These are phyloP conservation scores for Lodderomyces oxycetoniae DNA, from an alignment of 1,139 yeast genomes.

Conservation along the genomic window DNA sequence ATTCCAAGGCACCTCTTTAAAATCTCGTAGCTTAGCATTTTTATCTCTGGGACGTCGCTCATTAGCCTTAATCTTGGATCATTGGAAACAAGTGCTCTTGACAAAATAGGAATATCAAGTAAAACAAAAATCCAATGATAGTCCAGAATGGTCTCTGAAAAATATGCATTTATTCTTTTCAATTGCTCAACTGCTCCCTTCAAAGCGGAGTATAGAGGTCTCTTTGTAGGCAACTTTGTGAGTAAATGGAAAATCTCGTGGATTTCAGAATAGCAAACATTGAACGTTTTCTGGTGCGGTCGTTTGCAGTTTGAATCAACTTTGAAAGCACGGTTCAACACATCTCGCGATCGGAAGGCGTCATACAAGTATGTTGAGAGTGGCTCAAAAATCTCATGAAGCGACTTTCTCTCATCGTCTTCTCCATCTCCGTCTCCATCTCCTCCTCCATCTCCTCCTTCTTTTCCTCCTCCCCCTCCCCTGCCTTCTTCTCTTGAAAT, in stretches of 20 bases:
- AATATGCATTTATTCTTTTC: constrained; percentile 37
- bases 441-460: no score
- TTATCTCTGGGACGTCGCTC: constrained; percentile 49
- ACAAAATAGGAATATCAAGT: constrained; percentile 58
- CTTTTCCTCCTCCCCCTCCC: no score
- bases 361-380: constrained; percentile 40
- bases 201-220: constrained; percentile 54
- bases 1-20: constrained; percentile 64
- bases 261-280: constrained; percentile 45
- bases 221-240: constrained; percentile 49
- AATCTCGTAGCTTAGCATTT: constrained; percentile 56
- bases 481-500: no score
- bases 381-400: constrained; percentile 47
- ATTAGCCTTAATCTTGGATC: constrained; percentile 20
- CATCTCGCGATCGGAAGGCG: constrained; percentile 37
- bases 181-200: constrained; percentile 45
- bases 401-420: constrained; percentile 8
- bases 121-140: constrained; percentile 55
- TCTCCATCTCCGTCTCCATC: constrained; percentile 10
- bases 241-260: constrained; percentile 39
- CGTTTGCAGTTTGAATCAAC: constrained; percentile 18
- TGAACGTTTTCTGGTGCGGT: constrained; percentile 37
- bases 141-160: constrained; percentile 26
- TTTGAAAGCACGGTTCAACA: constrained; percentile 49
- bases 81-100: constrained; percentile 35